phyloP scores from a whole-genome alignment of 805 yeast species.

The Huiozyma naganishii region DNA sequence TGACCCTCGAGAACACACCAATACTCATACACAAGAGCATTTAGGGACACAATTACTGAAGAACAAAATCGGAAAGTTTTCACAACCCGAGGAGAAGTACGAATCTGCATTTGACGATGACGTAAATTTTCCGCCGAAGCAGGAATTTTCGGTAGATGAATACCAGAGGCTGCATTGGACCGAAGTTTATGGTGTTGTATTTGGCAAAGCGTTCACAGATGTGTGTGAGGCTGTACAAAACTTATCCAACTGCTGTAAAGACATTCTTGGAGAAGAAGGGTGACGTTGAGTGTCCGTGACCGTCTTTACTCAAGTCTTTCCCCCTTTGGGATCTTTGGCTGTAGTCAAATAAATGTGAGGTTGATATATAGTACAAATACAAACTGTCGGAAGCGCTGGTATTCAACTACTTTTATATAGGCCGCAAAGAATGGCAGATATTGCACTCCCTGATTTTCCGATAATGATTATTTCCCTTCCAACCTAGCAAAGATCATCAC shows the following conservation, averaged over 20 bases:
- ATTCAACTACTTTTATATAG: no score
- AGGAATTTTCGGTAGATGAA: slow-evolving; percentile 1
- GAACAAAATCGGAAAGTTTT: not conserved
- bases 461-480: no score
- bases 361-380: no score
- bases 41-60: slow-evolving; percentile 7
- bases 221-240: slow-evolving; percentile 35
- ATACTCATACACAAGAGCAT: slow-evolving; percentile 1
- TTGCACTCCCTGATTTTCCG: no score
- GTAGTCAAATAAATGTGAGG: no score
- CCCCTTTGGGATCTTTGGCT: no score
- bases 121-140: no score
- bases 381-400: no score
- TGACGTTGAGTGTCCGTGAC: not conserved
- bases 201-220: slow-evolving; percentile 37
- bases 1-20: not conserved
- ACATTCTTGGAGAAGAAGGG: slow-evolving; percentile 35
- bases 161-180: slow-evolving; percentile 33
- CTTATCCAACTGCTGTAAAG: slow-evolving; percentile 30
- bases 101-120: not conserved
- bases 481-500: no score
- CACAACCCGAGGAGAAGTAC: not conserved
- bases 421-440: no score
- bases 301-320: not conserved
- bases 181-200: slow-evolving; percentile 39